Conservation (phyloP, 2,329 filamentous ascomycete genomes). For the Aspergillus udagawae region DNA sequence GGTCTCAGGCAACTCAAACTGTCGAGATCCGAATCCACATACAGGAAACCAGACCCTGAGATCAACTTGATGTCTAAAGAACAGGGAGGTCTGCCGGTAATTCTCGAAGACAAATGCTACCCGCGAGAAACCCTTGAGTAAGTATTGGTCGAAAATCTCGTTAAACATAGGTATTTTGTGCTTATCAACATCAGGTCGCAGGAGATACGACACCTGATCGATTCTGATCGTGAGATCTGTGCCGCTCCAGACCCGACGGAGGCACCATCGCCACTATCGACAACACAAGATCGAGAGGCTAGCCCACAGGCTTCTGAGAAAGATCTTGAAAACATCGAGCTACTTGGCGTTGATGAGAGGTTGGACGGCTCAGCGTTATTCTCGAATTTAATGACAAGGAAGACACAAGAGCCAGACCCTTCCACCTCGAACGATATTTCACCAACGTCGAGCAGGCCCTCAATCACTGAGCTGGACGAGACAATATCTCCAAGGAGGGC, state of each 20-base stretch:
- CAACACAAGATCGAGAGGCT: conserved; percentile 30
- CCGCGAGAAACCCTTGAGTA: conserved; percentile 55
- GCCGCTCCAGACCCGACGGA: conserved; percentile 36
- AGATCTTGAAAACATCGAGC: conserved; percentile 2
- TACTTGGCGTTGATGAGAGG: conserved; percentile 5
- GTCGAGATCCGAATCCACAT: conserved; percentile 10
- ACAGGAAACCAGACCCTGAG: conserved; percentile 13
- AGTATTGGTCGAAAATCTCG: conserved; percentile 17
- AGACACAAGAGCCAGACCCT: conserved; percentile 20
- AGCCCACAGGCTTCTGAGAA: conserved; percentile 4
- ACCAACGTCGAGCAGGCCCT: conserved; percentile 1
- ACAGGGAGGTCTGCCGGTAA: conserved; percentile 51
- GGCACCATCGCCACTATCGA: conserved; percentile 46
- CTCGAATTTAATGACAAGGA: conserved; percentile 30
- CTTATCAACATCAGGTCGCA: conserved; percentile 25
- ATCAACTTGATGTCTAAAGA: conserved; percentile 19
- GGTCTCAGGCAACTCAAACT: conserved; percentile 9
- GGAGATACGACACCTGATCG: conserved; percentile 31
- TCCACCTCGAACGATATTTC: not conserved
- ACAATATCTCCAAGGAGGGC: conserved; percentile 34
- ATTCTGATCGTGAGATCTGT: conserved; percentile 18
- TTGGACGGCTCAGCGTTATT: conserved; percentile 19
- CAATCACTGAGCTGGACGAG: not conserved
- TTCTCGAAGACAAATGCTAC: conserved; percentile 57
- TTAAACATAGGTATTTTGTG: not conserved